Percentiles rank a stretch among this genome's conserved stretches.
Evolutionary conservation across 306 rosid species (phyloP).

Genomic region (Vachellia collinsii): DNA sequence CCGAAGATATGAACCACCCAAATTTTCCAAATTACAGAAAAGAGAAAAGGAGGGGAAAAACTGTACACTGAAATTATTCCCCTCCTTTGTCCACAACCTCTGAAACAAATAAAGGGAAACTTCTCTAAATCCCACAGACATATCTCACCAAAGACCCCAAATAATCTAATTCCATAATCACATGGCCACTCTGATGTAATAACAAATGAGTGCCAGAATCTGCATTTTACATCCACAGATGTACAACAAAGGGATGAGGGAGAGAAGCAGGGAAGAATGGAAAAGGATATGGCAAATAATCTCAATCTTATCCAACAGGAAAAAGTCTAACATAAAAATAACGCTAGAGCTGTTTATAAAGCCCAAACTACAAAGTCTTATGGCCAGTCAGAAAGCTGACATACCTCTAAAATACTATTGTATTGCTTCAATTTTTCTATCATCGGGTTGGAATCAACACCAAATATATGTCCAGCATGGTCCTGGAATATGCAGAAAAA

Average conservation of each 20-base stretch:
- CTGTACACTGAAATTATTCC: background rate
- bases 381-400: conserved; percentile 23
- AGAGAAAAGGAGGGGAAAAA: background rate
- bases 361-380: too few species aligned
- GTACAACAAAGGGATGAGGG: background rate
- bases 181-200: background rate
- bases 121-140: background rate
- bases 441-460: conserved; percentile 90
- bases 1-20: background rate
- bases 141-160: background rate
- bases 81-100: conserved; percentile 7
- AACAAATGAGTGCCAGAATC: background rate
- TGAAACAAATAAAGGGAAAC: background rate
- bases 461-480: conserved; percentile 98
- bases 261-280: background rate
- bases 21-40: background rate
- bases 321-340: background rate
- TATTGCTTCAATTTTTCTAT: conserved; percentile 90
- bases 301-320: background rate
- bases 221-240: background rate
- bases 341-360: background rate
- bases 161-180: background rate
- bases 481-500: conserved; percentile 56
- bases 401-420: conserved; percentile 74
- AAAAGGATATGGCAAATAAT: background rate